These are phyloP conservation scores for Panus rudis DNA, from an alignment of 768 basidiomycete species.

Conservation along the genomic window DNA sequence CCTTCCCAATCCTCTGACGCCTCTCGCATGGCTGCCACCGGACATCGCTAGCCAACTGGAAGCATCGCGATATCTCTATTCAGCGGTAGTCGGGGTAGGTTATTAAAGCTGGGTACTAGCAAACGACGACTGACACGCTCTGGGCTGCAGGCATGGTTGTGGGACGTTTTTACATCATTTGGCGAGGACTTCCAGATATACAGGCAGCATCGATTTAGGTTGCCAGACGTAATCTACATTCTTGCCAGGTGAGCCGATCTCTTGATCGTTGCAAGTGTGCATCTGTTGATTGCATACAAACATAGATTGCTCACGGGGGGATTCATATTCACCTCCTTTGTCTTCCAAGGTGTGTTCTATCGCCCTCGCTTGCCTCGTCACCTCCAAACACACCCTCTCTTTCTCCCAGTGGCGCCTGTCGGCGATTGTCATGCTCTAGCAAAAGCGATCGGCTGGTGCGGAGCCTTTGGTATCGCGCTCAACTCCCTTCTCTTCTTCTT, in stretches of 20 bases:
- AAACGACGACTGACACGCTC: background rate
- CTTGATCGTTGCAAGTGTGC: background rate
- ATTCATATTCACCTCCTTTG: background rate
- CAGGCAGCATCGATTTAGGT: background rate
- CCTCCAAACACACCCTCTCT: background rate
- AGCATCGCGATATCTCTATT: conserved; percentile 5
- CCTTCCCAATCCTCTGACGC: conserved; percentile 4
- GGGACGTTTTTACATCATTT: conserved; percentile 3
- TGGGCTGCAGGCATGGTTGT: conserved; percentile 1
- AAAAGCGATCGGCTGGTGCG: conserved; percentile 3
- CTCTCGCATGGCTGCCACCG: conserved; percentile 6
- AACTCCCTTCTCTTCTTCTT: conserved; percentile 33
- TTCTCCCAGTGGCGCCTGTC: conserved; percentile 1
- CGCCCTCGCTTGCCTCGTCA: background rate
- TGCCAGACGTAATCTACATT: background rate
- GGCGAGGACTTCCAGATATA: background rate
- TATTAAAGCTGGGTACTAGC: background rate
- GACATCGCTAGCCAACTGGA: conserved; percentile 6
- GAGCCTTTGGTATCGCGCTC: conserved; percentile 8
- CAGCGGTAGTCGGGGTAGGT: conserved; percentile 4
- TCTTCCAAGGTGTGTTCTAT: conserved; percentile 3
- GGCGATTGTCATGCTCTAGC: conserved; percentile 2
- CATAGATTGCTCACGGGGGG: background rate
- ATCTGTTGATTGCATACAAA: background rate
- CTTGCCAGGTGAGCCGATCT: background rate